phyloP scores from a whole-genome alignment of 495 filamentous ascomycete species.

The Baudoinia panamericana region DNA sequence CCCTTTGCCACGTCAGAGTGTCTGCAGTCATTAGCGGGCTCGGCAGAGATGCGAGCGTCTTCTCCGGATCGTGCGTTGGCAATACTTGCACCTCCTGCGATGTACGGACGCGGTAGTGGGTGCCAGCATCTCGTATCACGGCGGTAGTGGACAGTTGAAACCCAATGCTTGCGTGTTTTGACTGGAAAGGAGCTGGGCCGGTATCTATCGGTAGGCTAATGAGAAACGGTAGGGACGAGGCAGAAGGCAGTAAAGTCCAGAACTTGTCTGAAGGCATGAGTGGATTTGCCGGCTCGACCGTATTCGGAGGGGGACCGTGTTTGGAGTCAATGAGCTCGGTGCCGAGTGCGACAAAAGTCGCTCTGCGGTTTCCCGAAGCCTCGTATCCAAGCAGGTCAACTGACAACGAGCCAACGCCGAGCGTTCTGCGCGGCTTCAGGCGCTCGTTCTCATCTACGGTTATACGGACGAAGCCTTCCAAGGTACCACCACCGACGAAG shows the following conservation, averaged over 20 bases:
- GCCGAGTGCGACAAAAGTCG: constrained; percentile 38
- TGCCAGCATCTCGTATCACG: constrained; percentile 31
- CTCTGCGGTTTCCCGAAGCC: constrained; percentile 27
- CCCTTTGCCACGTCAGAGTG: constrained; percentile 31
- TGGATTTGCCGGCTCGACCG: constrained; percentile 32
- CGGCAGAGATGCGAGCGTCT: constrained; percentile 38
- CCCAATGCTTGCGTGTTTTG: constrained; percentile 38
- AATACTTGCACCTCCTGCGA: constrained; percentile 28
- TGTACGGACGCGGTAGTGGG: constrained; percentile 31
- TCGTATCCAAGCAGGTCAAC: constrained; percentile 41
- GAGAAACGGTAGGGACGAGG: constrained; percentile 36
- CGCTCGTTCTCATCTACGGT: constrained; percentile 28
- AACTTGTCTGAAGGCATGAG: constrained; percentile 26
- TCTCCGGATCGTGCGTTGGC: constrained; percentile 31
- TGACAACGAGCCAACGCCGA: constrained; percentile 34
- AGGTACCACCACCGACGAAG: constrained; percentile 31
- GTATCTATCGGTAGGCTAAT: constrained; percentile 41
- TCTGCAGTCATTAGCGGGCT: constrained; percentile 40
- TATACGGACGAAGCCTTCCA: constrained; percentile 31
- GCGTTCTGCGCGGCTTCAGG: constrained; percentile 19
- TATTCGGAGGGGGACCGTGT: constrained; percentile 37
- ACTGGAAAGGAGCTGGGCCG: constrained; percentile 42
- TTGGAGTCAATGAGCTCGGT: constrained; percentile 39
- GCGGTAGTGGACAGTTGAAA: constrained; percentile 35
- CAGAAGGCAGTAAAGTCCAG: constrained; percentile 37